Conservation (phyloP, 164 flowering plant species). For the Vitis rotundifolia region DNA sequence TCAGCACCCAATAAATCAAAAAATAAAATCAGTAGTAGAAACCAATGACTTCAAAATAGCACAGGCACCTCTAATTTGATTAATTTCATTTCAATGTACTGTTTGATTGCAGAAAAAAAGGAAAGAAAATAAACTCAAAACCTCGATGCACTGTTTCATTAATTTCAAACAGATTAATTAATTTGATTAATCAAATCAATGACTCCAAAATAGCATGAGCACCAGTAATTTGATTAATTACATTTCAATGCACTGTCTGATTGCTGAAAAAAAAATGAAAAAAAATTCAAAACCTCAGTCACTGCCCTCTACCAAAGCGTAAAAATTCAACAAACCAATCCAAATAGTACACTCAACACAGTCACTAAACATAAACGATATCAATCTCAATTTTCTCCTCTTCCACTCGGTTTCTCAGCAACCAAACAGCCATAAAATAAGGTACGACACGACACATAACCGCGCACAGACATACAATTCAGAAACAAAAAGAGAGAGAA, state of each 20-base stretch:
- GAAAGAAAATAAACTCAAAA: neutral
- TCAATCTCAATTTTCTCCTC: neutral
- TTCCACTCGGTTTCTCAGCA: neutral
- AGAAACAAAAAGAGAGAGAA: conserved; percentile 1
- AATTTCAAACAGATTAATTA: no score
- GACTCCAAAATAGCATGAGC: no score
- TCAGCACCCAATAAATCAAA: conserved; percentile 11
- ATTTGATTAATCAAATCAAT: no score
- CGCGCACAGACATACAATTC: neutral
- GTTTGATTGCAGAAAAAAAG: neutral
- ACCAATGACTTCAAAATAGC: no score
- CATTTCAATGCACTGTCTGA: neutral
- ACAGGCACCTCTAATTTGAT: no score
- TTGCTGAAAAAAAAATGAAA: neutral
- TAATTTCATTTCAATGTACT: no score
- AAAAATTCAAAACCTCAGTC: neutral
- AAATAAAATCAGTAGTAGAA: neutral
- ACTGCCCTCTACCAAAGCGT: neutral
- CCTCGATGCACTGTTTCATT: neutral
- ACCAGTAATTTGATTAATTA: no score
- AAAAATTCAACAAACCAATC: neutral
- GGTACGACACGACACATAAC: neutral
- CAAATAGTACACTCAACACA: no score
- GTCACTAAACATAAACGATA: neutral
- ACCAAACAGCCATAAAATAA: neutral